Base-by-base conservation (phyloP, 1,139 yeast species). In the Nakaseomyces glabratus region DNA sequence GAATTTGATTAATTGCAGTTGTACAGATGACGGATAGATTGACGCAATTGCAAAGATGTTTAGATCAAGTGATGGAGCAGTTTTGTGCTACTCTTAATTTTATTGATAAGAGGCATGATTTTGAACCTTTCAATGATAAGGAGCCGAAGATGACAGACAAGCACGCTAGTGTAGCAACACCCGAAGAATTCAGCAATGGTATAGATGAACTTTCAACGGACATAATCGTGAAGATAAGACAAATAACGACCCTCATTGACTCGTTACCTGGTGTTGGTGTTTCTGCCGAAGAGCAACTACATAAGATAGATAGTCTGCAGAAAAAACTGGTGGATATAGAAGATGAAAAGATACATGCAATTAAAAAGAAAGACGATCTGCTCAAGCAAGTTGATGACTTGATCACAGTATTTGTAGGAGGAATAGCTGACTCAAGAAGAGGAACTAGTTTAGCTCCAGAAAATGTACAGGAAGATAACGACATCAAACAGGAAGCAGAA, bases 191-290 rank as follows among this genome's bases (percentile, higher is more conserved):
- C 49, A 65, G 66, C 12, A 70, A 69, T 31, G 76, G 82, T 8
- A 63, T 80, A 28, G 76, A 76, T 47, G 93, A 81, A 49, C 66
- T 90, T 13, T 74, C 95, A 2, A 74, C 82, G 0, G 97, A 90
- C 53, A 71, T 90, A 13, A 82, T 88, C 17, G 62, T 85, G 40
- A 86, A 88, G 51, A 74, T 94, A 3, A 70, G 93, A 46, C 98
- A 90, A 55, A 82, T 88, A 12, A 73, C 84, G 33, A 76, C 82
- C 58, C 70, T 90, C 25, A 86, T 90, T 20, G 94, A 84, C 52
- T 76, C 93, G 2, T 63, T 90, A 32, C 98, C 99, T 0, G 98
- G 97, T 3, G 82, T 86, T 2, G 95, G 93, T 10, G 86, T 82
- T 1, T 75, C 88, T 2, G 84, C 84, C 20, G 71, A 69, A 28